A percentile compares a stretch with the other conserved stretches of the same genome.
These are phyloP conservation scores for Juncus effusus DNA, from an alignment of 176 grass and related monocot species.

Conservation along the genomic window DNA sequence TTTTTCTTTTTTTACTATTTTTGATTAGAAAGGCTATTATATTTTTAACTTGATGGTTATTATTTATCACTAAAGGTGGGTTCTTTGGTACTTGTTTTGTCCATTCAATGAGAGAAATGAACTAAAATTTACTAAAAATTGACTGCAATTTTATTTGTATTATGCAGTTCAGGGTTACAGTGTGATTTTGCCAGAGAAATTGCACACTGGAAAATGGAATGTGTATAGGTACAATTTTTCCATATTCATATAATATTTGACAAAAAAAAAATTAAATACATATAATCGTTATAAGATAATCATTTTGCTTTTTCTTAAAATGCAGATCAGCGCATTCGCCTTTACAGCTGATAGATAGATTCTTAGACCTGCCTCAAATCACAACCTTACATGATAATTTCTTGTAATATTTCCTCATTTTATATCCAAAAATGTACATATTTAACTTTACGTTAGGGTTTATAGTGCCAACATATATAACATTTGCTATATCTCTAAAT, in stretches of 20 bases:
- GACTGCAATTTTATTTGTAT: background rate
- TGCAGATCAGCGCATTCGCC: slow-evolving; percentile 65
- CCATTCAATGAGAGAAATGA: no score
- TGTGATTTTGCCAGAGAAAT: slow-evolving; percentile 78
- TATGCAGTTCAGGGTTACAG: slow-evolving; percentile 85
- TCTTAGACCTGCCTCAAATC: slow-evolving; percentile 48
- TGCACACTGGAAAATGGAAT: slow-evolving; percentile 96
- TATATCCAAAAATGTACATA: background rate
- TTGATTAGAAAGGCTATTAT: no score
- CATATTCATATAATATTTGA: background rate
- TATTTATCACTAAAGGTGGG: no score
- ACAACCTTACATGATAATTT: slow-evolving; percentile 82
- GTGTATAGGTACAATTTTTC: slow-evolving; percentile 62
- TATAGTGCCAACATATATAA: no score
- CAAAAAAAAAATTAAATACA: slow-evolving; percentile 12
- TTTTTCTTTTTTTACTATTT: no score
- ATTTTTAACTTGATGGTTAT: no score
- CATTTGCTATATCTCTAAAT: no score
- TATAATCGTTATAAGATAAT: background rate
- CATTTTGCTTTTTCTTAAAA: slow-evolving; percentile 1
- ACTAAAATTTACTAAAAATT: no score
- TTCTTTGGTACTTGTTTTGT: no score
- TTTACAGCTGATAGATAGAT: slow-evolving; percentile 45
- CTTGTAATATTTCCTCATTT: slow-evolving; percentile 46
- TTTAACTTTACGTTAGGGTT: no score